Base-by-base conservation (phyloP, 805 yeast genomes). In the Kurtzmaniella cleridarum region DNA sequence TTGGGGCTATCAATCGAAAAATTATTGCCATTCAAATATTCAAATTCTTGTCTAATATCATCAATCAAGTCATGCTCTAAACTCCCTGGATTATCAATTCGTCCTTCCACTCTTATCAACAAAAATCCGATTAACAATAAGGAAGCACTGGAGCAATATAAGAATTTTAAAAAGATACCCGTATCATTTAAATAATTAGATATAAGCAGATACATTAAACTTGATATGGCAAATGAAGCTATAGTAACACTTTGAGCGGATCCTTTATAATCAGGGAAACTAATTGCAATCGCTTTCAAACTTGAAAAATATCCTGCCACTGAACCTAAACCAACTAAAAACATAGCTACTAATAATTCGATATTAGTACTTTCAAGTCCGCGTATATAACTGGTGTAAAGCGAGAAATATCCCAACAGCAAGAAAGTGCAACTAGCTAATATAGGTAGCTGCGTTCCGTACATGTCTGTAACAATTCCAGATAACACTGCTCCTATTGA, bases 211-310 rank as follows among this genome's bases (percentile, higher is more conserved):
- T 46, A 60, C 7, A 61, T 20, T 29, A 61, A 46, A 32, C 61
- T 53, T 9, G 64, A 52, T 8, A 62, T 60, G n/a, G 67, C 67
- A 50, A 62, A 62, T 9, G 62, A 56, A 2, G 67, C 63, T 34
- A 62, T 62, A 12, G 67, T 60, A 11, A 62, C 45, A 39, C 64
- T 58, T 43, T 62, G 67, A 6, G 67, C 67, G 1, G 63, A 46
- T n/a, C 63, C 64, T 41, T 59, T 61, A 38, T 36, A 52, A 16
- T 48, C 46, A 5, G 66, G 66, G 35, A 62, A 62, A 38, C 50
- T 52, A 6, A 61, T 39, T 1, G 66, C 53, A 5, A 62, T 65
- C 3, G 66, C 66, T 39, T 61, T 62, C 6, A 62, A 49, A 8
- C 62, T 46, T 36, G 62, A 57, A 38, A 62, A 62, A 39, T 62